Conservation (phyloP, 1,284 basidiomycete species). For the Rhizopogon parksii region DNA sequence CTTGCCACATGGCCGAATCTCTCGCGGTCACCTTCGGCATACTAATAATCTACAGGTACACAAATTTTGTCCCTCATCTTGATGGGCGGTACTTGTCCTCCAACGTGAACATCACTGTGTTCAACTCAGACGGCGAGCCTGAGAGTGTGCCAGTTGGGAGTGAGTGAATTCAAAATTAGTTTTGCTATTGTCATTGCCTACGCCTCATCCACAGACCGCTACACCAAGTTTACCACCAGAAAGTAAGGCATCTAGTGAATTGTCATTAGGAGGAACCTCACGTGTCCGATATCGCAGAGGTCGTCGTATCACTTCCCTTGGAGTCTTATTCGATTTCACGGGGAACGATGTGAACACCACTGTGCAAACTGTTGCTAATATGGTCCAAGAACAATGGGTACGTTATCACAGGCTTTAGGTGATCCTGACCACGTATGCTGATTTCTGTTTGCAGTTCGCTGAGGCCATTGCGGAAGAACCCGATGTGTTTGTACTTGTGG, state of each 20-base stretch:
- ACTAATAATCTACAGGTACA: constrained; percentile 36
- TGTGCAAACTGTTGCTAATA: constrained; percentile 63
- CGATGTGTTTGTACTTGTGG: constrained; percentile 72
- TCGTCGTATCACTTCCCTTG: constrained; percentile 69
- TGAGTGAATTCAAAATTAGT: constrained; percentile 20
- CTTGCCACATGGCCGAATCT: neutral
- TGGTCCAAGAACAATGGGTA: constrained; percentile 74
- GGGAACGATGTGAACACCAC: constrained; percentile 62
- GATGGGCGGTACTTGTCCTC: constrained; percentile 75
- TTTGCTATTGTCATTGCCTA: neutral
- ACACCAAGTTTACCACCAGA: constrained; percentile 67
- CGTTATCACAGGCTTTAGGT: constrained; percentile 8
- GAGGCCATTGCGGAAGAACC: constrained; percentile 76
- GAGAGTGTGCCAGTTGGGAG: constrained; percentile 61
- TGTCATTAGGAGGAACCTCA: neutral
- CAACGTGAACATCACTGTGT: constrained; percentile 78
- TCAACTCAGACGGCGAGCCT: constrained; percentile 41
- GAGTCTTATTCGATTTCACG: constrained; percentile 73
- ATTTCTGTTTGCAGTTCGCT: constrained; percentile 45
- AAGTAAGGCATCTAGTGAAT: constrained; percentile 40
- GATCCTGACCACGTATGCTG: neutral
- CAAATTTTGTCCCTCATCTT: constrained; percentile 68
- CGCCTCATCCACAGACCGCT: constrained; percentile 40
- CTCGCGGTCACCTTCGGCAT: too few relatives aligned
- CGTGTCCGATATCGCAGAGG: constrained; percentile 37